Conservation (phyloP, 257 asterid species). For the Solanum paucissectum region DNA sequence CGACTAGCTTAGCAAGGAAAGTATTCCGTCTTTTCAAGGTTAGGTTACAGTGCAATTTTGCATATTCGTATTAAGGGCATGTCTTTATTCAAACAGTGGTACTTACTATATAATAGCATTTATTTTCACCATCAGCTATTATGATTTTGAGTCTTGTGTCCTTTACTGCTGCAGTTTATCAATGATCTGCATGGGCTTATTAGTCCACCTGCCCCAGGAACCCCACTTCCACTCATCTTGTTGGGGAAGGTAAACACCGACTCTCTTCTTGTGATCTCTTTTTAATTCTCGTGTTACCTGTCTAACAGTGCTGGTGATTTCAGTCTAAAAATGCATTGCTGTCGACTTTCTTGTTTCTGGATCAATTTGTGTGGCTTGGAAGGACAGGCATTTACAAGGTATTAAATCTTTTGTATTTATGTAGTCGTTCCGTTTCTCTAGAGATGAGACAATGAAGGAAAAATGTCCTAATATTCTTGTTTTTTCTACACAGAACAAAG, state of each 20-base stretch:
- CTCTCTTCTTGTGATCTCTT: neutral
- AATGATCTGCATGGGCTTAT: constrained; percentile 86
- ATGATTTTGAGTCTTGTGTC: neutral
- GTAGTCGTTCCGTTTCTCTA: neutral
- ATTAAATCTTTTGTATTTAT: neutral
- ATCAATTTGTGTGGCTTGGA: constrained; percentile 90
- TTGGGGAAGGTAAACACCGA: constrained; percentile 65
- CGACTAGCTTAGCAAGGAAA: constrained; percentile 94
- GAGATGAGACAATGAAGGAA: neutral
- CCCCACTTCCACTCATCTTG: constrained; percentile 76
- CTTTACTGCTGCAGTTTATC: constrained; percentile 48
- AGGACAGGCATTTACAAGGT: constrained; percentile 95
- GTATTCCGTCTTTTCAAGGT: constrained; percentile 97
- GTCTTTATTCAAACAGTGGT: neutral
- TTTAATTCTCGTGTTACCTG: neutral
- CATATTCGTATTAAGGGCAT: neutral
- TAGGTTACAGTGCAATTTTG: neutral
- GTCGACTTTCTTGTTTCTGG: constrained; percentile 84
- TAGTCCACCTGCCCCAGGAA: constrained; percentile 78
- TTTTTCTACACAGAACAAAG: constrained; percentile 53
- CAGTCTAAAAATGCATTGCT: constrained; percentile 90
- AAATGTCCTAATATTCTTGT: neutral
- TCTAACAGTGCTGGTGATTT: constrained; percentile 5
- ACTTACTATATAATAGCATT: neutral
- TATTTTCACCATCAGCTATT: neutral